Evolutionary conservation across 208 protist species (phyloP).

Genomic region (Phytomonas francai): DNA sequence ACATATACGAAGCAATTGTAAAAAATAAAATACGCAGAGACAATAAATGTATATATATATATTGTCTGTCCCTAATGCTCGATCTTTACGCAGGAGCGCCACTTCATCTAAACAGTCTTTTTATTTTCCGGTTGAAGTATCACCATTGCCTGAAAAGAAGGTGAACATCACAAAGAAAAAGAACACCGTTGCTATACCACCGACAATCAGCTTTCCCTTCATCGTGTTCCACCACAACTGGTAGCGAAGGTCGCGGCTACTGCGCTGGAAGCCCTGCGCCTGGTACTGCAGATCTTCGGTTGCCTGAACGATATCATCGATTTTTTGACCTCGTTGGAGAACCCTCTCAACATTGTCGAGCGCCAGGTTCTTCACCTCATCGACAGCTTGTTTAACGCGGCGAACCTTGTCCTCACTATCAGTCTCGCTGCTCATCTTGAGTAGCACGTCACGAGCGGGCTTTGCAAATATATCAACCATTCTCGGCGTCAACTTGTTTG

Average conservation of each 20-base stretch:
- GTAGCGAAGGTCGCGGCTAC: constrained; percentile 67
- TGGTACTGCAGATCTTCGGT: constrained; percentile 86
- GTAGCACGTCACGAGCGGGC: constrained; percentile 54
- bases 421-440: constrained; percentile 30
- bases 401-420: constrained; percentile 42
- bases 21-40: background rate
- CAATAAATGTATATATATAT: background rate
- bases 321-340: constrained; percentile 70
- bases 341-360: constrained; percentile 82
- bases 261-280: constrained; percentile 81
- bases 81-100: background rate
- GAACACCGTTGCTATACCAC: constrained; percentile 46
- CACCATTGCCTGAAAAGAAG: constrained; percentile 42
- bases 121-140: constrained; percentile 8
- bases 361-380: constrained; percentile 77
- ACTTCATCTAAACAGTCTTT: background rate
- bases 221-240: constrained; percentile 87
- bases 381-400: constrained; percentile 65
- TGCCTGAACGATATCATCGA: constrained; percentile 86
- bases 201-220: constrained; percentile 66
- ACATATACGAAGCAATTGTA: background rate
- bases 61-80: background rate
- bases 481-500: constrained; percentile 43
- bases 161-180: constrained; percentile 73
- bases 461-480: constrained; percentile 63